Evolutionary conservation across 305 asterid species (phyloP), one percentile per base, ranked within the genome.

Genomic region (Nicotiana rustica): DNA sequence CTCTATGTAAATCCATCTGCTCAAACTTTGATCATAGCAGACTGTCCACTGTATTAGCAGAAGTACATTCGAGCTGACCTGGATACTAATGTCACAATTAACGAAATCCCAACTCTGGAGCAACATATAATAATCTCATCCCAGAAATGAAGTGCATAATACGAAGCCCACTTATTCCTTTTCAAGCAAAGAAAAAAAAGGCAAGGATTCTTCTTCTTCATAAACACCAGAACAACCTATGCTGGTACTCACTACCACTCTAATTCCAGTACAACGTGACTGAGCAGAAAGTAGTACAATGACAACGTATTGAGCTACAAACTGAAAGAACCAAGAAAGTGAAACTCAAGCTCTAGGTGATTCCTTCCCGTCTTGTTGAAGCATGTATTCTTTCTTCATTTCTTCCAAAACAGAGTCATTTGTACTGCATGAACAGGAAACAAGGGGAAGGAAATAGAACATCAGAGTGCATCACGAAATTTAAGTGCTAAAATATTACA

Each of bases 351-450:
- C 83, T 81, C 87, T 69, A 19, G 86, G 67, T 60, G 94, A 80
- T 77, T 86, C 86, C 77, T 92, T 86, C 67, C 55, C 88, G 67
- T 89, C 91, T 88, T 92, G 85, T 81, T 87, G 95, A 81, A 89
- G 89, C 88, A 78, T 90, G 89, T 96, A 96, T 21, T 91, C 95
- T 84, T 89, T 89, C 91, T 96, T 96, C 99, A 96, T 92, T 85
- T 94, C 87, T 87, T 95, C 98, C 94, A 95, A 81, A 68, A 92
- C 92, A 6, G 91, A 81, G 81, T 95, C 97, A 76, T 94, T 94
- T 9, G 97, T 95, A 89, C 89, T 64, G 52, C 78, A 79, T 52
- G 29, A 73, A 81, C 15, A 38, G 59, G 76, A 78, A 81, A 62
- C 49, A 17, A 55, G 59, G 29, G 25, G 6, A 4, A 31, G 35